Base-by-base conservation (phyloP, 2,329 filamentous ascomycete genomes). In the Atkinsonella hypoxylon region DNA sequence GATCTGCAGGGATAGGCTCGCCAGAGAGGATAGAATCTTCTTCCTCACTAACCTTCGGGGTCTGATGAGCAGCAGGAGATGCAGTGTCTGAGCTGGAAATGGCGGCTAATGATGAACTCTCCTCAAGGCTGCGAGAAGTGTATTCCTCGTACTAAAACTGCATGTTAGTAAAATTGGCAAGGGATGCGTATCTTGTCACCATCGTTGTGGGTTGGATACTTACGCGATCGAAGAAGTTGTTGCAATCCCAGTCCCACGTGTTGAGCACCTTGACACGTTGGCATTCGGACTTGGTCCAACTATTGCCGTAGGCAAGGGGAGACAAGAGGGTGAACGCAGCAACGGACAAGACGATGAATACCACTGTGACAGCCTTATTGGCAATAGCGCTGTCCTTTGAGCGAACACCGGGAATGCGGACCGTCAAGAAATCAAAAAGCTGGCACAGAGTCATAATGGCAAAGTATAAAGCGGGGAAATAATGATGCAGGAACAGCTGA, bases 201-300 rank as follows among this genome's bases (percentile, higher is more conserved):
- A 3, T 11, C 3, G 13, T 8, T 17, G 9, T 2, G 3, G 13
- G 4, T 13, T 17, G 13, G 15, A 15, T 11, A 84, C 87, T 87
- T 82, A 96, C 90, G 64, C 82, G 82, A 57, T 83, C 83, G 59
- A 85, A 75, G 74, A 98, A 98, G 53, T 80, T 90, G 68, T 95
- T 95, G 78, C 93, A 98, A 68, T 98, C 93, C 79, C 91, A 98
- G 66, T 98, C 93, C 93, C 93, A 98, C 1, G 82, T 84, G 52
- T 78, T 74, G 64, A 97, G 83, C 12, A 98, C 74, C 75, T 97
- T 97, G 54, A 93, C 84, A 51, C 81, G 82, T 58, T 81, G 83
- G 76, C 93, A 98, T 62, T 93, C 85, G 53, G 77, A 72, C 73
- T 89, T 87, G 48, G 91, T 98, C 93, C 93, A 98, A 48, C 82